phyloP scores from a whole-genome alignment of 371 early-diverging fungal genomes.

The Mortierella sp. region DNA sequence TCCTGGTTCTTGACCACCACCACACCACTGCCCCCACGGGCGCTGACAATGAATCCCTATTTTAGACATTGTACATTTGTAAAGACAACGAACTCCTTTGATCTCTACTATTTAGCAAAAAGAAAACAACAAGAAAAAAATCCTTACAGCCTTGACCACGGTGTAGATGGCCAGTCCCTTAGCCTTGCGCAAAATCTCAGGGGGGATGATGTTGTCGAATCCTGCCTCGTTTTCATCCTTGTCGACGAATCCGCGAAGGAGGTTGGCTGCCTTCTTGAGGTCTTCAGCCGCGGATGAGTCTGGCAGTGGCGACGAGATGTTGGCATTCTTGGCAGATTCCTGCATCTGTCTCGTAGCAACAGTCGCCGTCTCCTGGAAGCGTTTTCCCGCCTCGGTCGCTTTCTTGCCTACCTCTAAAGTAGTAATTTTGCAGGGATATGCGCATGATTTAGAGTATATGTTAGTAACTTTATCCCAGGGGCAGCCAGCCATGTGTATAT shows the following conservation, averaged over 20 bases:
- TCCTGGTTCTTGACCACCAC: constrained; percentile 46
- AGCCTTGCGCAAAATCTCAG: constrained; percentile 44
- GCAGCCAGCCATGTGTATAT: background rate
- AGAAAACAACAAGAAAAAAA: constrained; percentile 1
- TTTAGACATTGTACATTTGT: background rate
- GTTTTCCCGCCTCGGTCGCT: constrained; percentile 51
- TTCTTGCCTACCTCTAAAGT: constrained; percentile 44
- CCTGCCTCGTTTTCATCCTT: constrained; percentile 51
- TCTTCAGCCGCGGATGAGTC: constrained; percentile 42
- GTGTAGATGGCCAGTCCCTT: constrained; percentile 52
- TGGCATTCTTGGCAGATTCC: constrained; percentile 53
- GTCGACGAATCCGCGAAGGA: constrained; percentile 46
- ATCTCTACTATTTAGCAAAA: background rate
- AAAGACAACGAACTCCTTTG: background rate
- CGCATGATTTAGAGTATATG: no score
- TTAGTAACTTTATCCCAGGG: background rate
- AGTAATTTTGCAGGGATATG: background rate
- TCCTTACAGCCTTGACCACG: constrained; percentile 51
- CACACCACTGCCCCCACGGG: constrained; percentile 55
- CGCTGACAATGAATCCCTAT: constrained; percentile 55
- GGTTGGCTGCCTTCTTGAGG: constrained; percentile 52
- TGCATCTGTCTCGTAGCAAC: constrained; percentile 47
- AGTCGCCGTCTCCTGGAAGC: constrained; percentile 51
- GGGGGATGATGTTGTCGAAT: constrained; percentile 53
- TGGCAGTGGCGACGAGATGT: constrained; percentile 49